A percentile compares a stretch with the other conserved stretches of the same genome.
phyloP scores from a whole-genome alignment of 495 filamentous ascomycete genomes.

The Choiromyces venosus region DNA sequence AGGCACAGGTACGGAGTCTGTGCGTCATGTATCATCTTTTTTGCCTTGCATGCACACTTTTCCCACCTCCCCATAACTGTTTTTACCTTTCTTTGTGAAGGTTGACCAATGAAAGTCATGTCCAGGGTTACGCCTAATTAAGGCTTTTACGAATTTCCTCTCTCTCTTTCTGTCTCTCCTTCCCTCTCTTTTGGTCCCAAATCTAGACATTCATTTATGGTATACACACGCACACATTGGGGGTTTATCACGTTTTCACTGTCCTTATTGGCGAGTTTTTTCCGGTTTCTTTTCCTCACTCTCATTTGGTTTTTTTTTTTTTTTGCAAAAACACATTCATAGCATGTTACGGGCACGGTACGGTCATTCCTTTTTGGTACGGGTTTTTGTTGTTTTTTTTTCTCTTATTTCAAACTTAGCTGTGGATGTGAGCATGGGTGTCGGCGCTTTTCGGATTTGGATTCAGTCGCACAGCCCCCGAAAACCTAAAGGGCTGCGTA shows the following conservation, averaged over 20 bases:
- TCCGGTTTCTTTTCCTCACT: not conserved
- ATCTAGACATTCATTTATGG: not conserved
- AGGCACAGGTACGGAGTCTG: not conserved
- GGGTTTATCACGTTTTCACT: not conserved
- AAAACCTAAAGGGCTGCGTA: not conserved
- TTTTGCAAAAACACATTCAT: not conserved
- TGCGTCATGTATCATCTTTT: not conserved
- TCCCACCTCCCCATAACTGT: not conserved
- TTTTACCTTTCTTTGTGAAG: slow-evolving; percentile 2
- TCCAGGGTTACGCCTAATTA: slow-evolving; percentile 3
- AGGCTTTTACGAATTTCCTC: slow-evolving; percentile 2
- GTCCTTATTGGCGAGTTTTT: not conserved
- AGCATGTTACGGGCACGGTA: slow-evolving; percentile 2
- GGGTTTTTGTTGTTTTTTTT: not conserved
- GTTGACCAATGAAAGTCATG: slow-evolving; percentile 1
- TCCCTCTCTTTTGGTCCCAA: not conserved
- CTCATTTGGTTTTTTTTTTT: not conserved
- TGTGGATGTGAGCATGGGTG: slow-evolving; percentile 1
- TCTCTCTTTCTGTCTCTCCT: not conserved
- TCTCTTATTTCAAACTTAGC: slow-evolving; percentile 1
- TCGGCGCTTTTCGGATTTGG: slow-evolving; percentile 5
- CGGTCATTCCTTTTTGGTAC: slow-evolving; percentile 4
- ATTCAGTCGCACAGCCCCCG: not conserved
- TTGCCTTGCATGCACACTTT: not conserved
- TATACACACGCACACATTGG: not conserved